A percentile compares a stretch with the other conserved stretches of the same genome.
phyloP scores from a whole-genome alignment of 495 filamentous ascomycete genomes.

The Aspergillus nanangensis region DNA sequence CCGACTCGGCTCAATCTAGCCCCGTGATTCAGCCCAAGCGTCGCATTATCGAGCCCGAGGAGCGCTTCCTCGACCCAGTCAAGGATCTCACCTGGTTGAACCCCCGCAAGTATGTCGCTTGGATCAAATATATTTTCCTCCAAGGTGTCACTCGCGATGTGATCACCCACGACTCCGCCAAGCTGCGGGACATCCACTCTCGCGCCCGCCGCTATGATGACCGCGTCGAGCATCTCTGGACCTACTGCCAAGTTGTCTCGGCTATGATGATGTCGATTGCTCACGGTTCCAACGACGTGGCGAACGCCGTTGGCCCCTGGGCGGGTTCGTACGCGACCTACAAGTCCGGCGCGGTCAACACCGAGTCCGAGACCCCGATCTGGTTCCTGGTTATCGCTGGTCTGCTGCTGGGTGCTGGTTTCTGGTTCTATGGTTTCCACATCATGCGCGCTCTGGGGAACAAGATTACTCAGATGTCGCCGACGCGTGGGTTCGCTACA shows the following conservation, averaged over 20 bases:
- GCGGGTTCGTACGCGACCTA: constrained; percentile 59
- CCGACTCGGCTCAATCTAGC: constrained; percentile 13
- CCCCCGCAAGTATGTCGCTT: constrained; percentile 35
- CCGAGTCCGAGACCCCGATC: constrained; percentile 51
- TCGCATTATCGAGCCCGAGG: constrained; percentile 20
- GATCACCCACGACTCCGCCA: constrained; percentile 38
- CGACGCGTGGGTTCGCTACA: constrained; percentile 63
- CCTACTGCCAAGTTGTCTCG: constrained; percentile 64
- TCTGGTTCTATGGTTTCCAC: constrained; percentile 70
- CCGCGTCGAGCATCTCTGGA: constrained; percentile 65
- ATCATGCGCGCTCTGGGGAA: constrained; percentile 69
- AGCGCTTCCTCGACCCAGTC: constrained; percentile 32
- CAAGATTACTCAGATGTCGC: constrained; percentile 63
- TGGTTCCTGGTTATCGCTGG: constrained; percentile 65
- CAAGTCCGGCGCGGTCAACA: constrained; percentile 34
- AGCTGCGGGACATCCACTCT: constrained; percentile 54
- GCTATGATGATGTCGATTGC: constrained; percentile 68
- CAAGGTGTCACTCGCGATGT: constrained; percentile 60
- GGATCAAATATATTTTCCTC: constrained; percentile 43
- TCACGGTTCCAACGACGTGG: constrained; percentile 72
- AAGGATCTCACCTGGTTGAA: constrained; percentile 22
- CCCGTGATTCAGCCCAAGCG: constrained; percentile 24
- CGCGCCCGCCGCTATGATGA: constrained; percentile 63
- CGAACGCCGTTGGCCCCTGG: constrained; percentile 67
- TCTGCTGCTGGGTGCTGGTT: constrained; percentile 51